Evolutionary conservation across 176 grass and related monocot genomes (phyloP), one percentile per base, ranked within the genome.

Genomic region (Eragrostis curvula): DNA sequence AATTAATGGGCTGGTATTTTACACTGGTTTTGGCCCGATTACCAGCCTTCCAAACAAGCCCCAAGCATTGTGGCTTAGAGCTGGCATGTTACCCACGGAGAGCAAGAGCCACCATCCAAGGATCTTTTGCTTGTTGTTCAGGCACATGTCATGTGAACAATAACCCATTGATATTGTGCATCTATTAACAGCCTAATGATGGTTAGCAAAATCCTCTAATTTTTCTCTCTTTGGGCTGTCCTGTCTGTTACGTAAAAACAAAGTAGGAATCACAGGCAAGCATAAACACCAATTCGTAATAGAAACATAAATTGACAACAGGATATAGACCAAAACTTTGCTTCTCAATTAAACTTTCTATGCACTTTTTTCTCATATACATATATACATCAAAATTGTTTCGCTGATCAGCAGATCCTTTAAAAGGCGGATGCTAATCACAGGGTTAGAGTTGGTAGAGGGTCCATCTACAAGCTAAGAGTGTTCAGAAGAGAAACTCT

Each of bases 71-170:
- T 41, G 50, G 63, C 50, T 68, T 66, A 8, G 77, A 55, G 21
- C 77, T 53, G 21, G 62, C 30, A 53, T 68, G 63, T 67, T 53
- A 62, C 18, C n/a, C 18, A 49, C 13, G 62, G 69, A 68, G 70
- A 57, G 73, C 79, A 80, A 18, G 86, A 92, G 53, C 82, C 67
- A 76, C 83, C 84, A n/a, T 70, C 83, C 12, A 92, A 69, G 25
- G 87, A 84, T 61, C 70, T 84, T 9, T 51, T 80, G 77, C 85
- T 87, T 27, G 59, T 58, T 36, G 74, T 79, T 73, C 66, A 49
- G 47, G 11, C 47, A 49, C 47, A 49, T 49, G 11, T 49, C 47
- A 49, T 49, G 47, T 46, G 47, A 49, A 49, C 9, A 49, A 12
- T 3, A 49, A 49, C 13, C 32, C 32, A 36, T 36, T 36, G 32